Conservation (phyloP, 2,329 filamentous ascomycete genomes). For the Talaromyces pinophilus region DNA sequence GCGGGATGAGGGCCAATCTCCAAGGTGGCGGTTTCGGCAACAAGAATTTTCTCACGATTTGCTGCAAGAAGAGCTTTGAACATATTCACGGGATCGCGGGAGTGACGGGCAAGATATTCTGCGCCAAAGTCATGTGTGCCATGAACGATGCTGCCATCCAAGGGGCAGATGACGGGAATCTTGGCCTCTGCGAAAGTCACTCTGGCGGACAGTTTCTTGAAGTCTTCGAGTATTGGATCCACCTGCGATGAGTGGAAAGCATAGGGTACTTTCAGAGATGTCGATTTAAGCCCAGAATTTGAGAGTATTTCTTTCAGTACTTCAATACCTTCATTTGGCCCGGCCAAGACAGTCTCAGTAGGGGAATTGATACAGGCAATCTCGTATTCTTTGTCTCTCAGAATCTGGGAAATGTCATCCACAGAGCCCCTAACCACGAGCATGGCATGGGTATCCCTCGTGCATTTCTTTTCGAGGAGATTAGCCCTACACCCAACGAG, state of each 20-base stretch:
- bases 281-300: not conserved
- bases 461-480: slow-evolving; percentile 57
- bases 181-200: slow-evolving; percentile 37
- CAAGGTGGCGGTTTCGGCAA: not conserved
- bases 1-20: not conserved
- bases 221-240: slow-evolving; percentile 35
- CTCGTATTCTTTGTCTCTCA: slow-evolving; percentile 36
- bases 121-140: slow-evolving; percentile 36
- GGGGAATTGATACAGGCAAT: slow-evolving; percentile 55
- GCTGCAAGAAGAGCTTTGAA: slow-evolving; percentile 3
- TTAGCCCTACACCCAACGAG: slow-evolving; percentile 69
- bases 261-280: slow-evolving; percentile 61
- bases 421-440: slow-evolving; percentile 39
- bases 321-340: slow-evolving; percentile 37
- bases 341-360: not conserved
- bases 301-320: not conserved
- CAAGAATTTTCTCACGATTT: not conserved
- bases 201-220: slow-evolving; percentile 40
- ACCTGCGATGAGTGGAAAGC: slow-evolving; percentile 45
- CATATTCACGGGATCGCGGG: slow-evolving; percentile 65
- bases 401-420: slow-evolving; percentile 45
- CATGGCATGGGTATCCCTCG: slow-evolving; percentile 46
- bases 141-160: slow-evolving; percentile 36
- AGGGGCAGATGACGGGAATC: slow-evolving; percentile 48
- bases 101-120: slow-evolving; percentile 64